Percentiles rank a stretch among this genome's conserved stretches.
Evolutionary conservation across 163 green algal species (phyloP).

Genomic region (Scenedesmus sp.): DNA sequence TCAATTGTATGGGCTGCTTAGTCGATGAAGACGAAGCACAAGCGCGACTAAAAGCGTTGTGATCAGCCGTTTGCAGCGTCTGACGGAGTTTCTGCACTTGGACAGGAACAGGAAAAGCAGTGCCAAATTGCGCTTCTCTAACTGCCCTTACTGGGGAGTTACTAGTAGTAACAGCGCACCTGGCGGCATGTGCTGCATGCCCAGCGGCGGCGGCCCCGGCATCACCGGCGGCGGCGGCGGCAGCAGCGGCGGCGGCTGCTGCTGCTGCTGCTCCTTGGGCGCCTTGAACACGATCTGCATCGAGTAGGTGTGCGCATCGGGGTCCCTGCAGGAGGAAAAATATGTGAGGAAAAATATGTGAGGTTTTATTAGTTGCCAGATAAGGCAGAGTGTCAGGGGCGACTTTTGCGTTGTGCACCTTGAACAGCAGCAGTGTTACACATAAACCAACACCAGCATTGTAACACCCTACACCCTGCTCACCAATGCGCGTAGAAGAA

Average conservation of each 20-base stretch:
- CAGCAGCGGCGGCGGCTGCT: conserved; percentile 12
- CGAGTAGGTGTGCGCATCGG: conserved; percentile 90
- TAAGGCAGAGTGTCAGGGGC: not conserved
- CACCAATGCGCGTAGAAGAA: conserved; percentile 95
- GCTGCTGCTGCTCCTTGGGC: conserved; percentile 21
- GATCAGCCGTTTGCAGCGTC: no score
- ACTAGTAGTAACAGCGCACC: not conserved
- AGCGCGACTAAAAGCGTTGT: not conserved
- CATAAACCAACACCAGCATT: no score
- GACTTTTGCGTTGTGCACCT: no score
- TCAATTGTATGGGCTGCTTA: not conserved
- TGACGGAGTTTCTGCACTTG: no score
- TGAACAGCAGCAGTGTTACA: no score
- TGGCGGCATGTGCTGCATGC: conserved; percentile 36
- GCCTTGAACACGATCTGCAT: conserved; percentile 91
- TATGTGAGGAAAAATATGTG: not conserved
- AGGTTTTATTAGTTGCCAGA: not conserved
- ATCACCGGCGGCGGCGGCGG: conserved; percentile 42
- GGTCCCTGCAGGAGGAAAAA: conserved; percentile 73
- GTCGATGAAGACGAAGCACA: not conserved
- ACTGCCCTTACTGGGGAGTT: no score
- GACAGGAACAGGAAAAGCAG: no score
- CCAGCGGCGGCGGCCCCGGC: conserved; percentile 19
- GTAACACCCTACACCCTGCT: not conserved
- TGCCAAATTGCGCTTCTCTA: no score